phyloP scores from a whole-genome alignment of 2,329 filamentous ascomycete genomes.

The Fusarium pseudonygamai region DNA sequence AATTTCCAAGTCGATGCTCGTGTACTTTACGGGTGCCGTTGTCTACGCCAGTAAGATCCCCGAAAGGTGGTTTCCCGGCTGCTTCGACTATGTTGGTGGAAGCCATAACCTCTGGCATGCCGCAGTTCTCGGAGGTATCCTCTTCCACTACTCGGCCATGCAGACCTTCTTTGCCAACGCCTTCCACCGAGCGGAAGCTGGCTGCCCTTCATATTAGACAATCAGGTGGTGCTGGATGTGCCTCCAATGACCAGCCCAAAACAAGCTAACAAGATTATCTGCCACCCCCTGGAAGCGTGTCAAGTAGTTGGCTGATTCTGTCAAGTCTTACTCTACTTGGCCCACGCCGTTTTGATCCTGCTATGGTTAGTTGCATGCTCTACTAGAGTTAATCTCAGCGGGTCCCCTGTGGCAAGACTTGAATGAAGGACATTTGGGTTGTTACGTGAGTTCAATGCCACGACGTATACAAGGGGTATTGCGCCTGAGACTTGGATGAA shows the following conservation, averaged over 20 bases:
- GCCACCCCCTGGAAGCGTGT: neutral
- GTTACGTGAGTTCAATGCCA: neutral
- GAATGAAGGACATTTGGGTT: neutral
- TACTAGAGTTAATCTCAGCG: neutral
- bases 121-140: constrained; percentile 90
- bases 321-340: neutral
- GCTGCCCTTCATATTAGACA: constrained; percentile 63
- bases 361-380: neutral
- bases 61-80: constrained; percentile 90
- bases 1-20: constrained; percentile 83
- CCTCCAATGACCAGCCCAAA: neutral
- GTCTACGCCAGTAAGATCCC: constrained; percentile 94
- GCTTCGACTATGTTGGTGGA: constrained; percentile 94
- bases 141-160: constrained; percentile 98
- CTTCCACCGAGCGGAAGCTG: constrained; percentile 72
- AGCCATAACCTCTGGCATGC: constrained; percentile 99
- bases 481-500: neutral
- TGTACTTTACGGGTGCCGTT: constrained; percentile 85
- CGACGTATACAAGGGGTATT: neutral
- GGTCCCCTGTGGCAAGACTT: neutral
- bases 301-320: neutral
- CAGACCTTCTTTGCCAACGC: constrained; percentile 88
- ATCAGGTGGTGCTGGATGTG: neutral
- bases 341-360: neutral
- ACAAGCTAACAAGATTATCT: neutral